Percentiles rank a stretch among this genome's conserved stretches.
These are phyloP conservation scores for Lasiosphaeria hispida DNA, from an alignment of 495 filamentous ascomycete genomes.

Conservation along the genomic window DNA sequence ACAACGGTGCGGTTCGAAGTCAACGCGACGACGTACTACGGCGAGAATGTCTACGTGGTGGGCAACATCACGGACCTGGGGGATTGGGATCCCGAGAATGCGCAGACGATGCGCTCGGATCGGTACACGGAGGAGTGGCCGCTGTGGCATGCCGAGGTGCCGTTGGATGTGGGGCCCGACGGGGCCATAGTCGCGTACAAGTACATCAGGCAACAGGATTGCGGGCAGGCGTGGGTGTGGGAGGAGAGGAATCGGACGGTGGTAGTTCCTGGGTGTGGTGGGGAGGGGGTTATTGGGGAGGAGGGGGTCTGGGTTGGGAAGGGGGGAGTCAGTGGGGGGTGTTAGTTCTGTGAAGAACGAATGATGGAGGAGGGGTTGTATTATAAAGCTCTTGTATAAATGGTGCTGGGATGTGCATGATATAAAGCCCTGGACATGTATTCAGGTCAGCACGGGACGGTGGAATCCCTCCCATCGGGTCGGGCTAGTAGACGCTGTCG, in stretches of 20 bases:
- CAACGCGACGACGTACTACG: conserved; percentile 47
- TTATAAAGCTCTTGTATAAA: too few relatives aligned
- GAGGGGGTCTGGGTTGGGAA: too few relatives aligned
- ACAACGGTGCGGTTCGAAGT: conserved; percentile 50
- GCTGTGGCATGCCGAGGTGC: conserved; percentile 32
- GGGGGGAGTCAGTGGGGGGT: too few relatives aligned
- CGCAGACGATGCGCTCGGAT: conserved; percentile 49
- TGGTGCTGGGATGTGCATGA: too few relatives aligned
- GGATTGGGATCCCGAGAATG: conserved; percentile 49
- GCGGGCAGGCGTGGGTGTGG: conserved; percentile 36
- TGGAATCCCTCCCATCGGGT: too few relatives aligned
- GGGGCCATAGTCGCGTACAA: conserved; percentile 34
- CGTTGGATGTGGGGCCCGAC: conserved; percentile 14
- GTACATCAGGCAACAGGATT: conserved; percentile 42
- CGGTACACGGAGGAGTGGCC: conserved; percentile 48
- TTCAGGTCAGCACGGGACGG: too few relatives aligned
- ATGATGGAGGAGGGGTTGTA: too few relatives aligned
- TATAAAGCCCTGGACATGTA: too few relatives aligned
- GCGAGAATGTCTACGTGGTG: conserved; percentile 56
- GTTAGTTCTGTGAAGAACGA: too few relatives aligned
- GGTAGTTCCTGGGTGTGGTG: conserved; percentile 32
- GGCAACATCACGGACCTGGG: conserved; percentile 58
- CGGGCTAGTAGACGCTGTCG: too few relatives aligned
- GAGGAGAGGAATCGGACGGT: conserved; percentile 36
- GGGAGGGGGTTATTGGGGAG: too few relatives aligned